Evolutionary conservation across 2,329 filamentous ascomycete species (phyloP).

Genomic region (Venturia nashicola): DNA sequence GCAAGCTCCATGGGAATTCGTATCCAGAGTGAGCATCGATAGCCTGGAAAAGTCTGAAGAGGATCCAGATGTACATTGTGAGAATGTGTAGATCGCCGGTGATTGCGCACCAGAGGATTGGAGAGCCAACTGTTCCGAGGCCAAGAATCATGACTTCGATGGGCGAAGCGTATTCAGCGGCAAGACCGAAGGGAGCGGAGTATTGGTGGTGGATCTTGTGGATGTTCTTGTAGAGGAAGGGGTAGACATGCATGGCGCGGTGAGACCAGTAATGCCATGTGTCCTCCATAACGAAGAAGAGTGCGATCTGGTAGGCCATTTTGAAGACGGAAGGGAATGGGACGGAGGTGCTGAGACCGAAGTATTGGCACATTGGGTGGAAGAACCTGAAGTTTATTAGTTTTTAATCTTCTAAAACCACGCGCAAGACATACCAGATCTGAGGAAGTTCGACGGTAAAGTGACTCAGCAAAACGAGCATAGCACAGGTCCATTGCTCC

Average conservation of each 20-base stretch:
- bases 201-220: constrained; percentile 99
- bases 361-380: constrained; percentile 89
- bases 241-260: constrained; percentile 83
- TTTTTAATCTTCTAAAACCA: not conserved
- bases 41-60: constrained; percentile 86
- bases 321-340: constrained; percentile 79
- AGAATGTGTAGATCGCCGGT: constrained; percentile 85
- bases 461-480: constrained; percentile 84
- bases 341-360: constrained; percentile 75
- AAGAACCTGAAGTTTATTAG: constrained; percentile 50
- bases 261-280: constrained; percentile 98
- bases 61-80: constrained; percentile 97
- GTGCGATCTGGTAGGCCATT: constrained; percentile 80
- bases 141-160: constrained; percentile 95
- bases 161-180: constrained; percentile 93
- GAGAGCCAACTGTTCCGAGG: constrained; percentile 69
- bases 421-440: constrained; percentile 54
- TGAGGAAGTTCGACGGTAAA: constrained; percentile 97
- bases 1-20: constrained; percentile 95
- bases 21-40: constrained; percentile 97
- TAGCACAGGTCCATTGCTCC: constrained; percentile 91
- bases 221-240: constrained; percentile 78
- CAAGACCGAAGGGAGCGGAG: constrained; percentile 90
- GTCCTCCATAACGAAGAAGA: constrained; percentile 95
- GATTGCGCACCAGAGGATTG: constrained; percentile 70